A percentile compares a stretch with the other conserved stretches of the same genome.
Conservation (phyloP, 805 yeast genomes). For the Lipomyces anomalus region DNA sequence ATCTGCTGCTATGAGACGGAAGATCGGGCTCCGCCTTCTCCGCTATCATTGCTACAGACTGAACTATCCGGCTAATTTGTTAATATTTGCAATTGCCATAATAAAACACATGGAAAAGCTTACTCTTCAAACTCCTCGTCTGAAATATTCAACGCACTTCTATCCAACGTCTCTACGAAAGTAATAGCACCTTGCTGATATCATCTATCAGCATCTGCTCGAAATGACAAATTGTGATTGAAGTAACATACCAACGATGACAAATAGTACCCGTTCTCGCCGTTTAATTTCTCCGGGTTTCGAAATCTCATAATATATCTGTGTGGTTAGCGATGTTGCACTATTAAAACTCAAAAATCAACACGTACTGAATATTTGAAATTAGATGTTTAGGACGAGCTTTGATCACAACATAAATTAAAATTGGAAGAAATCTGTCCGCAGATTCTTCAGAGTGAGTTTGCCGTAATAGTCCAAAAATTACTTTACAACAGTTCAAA, state of each 20-base stretch:
- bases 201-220: not conserved
- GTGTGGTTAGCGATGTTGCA: not conserved
- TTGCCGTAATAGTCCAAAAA: constrained; percentile 78
- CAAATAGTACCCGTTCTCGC: constrained; percentile 87
- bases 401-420: constrained; percentile 71
- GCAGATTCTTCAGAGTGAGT: constrained; percentile 73
- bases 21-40: constrained; percentile 30
- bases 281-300: constrained; percentile 63
- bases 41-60: constrained; percentile 41
- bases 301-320: constrained; percentile 67
- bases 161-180: constrained; percentile 60
- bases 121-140: constrained; percentile 52
- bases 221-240: too few species aligned
- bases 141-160: constrained; percentile 53
- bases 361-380: constrained; percentile 64
- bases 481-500: constrained; percentile 84
- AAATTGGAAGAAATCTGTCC: constrained; percentile 84
- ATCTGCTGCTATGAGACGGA: constrained; percentile 1
- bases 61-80: constrained; percentile 30
- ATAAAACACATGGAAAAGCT: not conserved
- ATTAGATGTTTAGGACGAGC: constrained; percentile 60
- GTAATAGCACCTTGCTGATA: constrained; percentile 72
- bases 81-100: not conserved
- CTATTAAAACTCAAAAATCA: too few species aligned
- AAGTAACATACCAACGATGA: constrained; percentile 50